These are phyloP conservation scores for Ophiostoma perfectum DNA, from an alignment of 2,329 filamentous ascomycete species.

Conservation along the genomic window DNA sequence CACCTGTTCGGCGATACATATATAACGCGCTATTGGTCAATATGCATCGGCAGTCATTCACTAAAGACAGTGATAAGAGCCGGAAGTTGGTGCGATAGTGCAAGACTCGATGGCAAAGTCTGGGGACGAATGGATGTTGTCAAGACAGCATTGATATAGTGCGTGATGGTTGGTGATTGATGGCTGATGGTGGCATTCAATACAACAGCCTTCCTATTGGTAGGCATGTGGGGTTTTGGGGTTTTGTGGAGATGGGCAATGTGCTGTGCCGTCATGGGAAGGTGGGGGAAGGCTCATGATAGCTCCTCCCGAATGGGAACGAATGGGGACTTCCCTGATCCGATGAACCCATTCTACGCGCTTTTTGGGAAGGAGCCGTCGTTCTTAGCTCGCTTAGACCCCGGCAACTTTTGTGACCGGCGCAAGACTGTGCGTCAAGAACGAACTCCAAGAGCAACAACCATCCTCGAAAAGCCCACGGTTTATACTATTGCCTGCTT, in stretches of 20 bases:
- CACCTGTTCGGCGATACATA: neutral
- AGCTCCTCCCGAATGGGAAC: neutral
- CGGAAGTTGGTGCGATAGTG: neutral
- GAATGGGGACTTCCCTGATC: neutral
- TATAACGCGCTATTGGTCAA: neutral
- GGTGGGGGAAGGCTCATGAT: neutral
- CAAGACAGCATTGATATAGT: neutral
- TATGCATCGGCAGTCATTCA: neutral
- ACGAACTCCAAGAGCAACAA: neutral
- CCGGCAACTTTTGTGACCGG: constrained; percentile 1
- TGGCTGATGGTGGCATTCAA: neutral
- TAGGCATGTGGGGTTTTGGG: neutral
- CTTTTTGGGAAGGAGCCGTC: neutral
- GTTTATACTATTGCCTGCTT: neutral
- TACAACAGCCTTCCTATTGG: constrained; percentile 1
- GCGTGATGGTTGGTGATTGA: neutral
- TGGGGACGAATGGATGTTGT: neutral
- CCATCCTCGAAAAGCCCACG: neutral
- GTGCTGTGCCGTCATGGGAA: neutral
- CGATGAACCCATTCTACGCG: too few relatives aligned
- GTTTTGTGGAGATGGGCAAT: neutral
- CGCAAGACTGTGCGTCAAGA: neutral
- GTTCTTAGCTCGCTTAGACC: neutral
- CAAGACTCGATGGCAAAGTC: neutral
- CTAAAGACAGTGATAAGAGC: neutral